phyloP scores from a whole-genome alignment of 768 basidiomycete genomes.

The Kwoniella dendrophila region DNA sequence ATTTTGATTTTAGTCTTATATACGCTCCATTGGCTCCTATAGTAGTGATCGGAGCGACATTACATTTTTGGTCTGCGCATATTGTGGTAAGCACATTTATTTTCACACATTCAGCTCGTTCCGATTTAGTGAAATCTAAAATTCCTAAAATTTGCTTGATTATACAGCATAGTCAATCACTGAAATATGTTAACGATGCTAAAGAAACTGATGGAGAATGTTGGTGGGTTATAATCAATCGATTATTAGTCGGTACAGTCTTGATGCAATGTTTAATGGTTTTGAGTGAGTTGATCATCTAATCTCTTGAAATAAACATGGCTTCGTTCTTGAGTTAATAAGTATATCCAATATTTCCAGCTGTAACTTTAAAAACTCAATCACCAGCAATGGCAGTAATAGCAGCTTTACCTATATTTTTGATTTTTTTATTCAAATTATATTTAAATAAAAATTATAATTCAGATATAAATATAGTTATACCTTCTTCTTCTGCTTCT shows the following conservation, averaged over 20 bases:
- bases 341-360: constrained; percentile 8
- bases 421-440: constrained; percentile 23
- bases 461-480: no score
- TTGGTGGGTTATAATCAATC: constrained; percentile 87
- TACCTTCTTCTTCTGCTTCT: no score
- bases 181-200: constrained; percentile 87
- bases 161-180: constrained; percentile 58
- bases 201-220: constrained; percentile 78
- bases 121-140: background rate
- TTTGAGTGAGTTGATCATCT: constrained; percentile 37
- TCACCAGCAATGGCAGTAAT: constrained; percentile 26
- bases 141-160: background rate
- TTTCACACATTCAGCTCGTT: background rate
- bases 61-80: constrained; percentile 71
- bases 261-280: constrained; percentile 70
- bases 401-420: constrained; percentile 22
- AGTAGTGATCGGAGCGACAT: constrained; percentile 74
- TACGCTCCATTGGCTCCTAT: constrained; percentile 92
- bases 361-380: constrained; percentile 40
- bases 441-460: constrained; percentile 16
- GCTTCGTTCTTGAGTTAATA: background rate
- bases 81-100: constrained; percentile 34
- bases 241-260: constrained; percentile 73
- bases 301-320: background rate
- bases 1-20: constrained; percentile 60